Evolutionary conservation across 108 stramenopile genomes (phyloP).

Genomic region (Schizochytrium sp.): DNA sequence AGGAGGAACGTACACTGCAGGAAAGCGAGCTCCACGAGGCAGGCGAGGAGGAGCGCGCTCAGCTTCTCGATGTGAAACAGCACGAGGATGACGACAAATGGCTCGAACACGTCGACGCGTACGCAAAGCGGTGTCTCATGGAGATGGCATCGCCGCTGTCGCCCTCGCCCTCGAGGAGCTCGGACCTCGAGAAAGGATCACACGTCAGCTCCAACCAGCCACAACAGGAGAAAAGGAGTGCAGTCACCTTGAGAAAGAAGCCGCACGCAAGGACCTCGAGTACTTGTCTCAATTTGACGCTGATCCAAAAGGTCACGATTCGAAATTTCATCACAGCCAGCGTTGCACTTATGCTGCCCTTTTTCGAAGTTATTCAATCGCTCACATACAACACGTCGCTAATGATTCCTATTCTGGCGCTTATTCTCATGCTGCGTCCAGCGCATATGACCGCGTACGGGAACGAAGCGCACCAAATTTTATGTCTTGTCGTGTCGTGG

Average conservation of each 20-base stretch:
- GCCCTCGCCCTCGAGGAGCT: background rate
- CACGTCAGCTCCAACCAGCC: too few relatives aligned
- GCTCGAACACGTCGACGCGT: background rate
- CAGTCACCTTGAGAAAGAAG: too few relatives aligned
- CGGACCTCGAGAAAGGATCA: background rate
- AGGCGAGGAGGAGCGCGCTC: background rate
- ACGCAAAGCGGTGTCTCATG: background rate
- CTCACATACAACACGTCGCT: background rate
- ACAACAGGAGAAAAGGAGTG: too few relatives aligned
- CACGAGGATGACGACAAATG: background rate
- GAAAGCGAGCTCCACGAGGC: background rate
- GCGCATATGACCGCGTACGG: background rate
- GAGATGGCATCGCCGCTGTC: background rate
- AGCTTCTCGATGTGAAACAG: background rate
- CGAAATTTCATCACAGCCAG: background rate
- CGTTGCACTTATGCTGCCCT: background rate
- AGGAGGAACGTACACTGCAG: background rate
- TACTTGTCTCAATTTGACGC: too few relatives aligned
- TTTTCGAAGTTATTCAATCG: background rate
- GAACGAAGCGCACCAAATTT: background rate
- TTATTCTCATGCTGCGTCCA: background rate
- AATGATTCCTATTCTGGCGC: background rate
- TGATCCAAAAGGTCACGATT: background rate
- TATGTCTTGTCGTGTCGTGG: background rate
- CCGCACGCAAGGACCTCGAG: too few relatives aligned